A percentile compares a stretch with the other conserved stretches of the same genome.
These are phyloP conservation scores for Gyromitra esculenta DNA, from an alignment of 2,329 filamentous ascomycete genomes.

Conservation along the genomic window DNA sequence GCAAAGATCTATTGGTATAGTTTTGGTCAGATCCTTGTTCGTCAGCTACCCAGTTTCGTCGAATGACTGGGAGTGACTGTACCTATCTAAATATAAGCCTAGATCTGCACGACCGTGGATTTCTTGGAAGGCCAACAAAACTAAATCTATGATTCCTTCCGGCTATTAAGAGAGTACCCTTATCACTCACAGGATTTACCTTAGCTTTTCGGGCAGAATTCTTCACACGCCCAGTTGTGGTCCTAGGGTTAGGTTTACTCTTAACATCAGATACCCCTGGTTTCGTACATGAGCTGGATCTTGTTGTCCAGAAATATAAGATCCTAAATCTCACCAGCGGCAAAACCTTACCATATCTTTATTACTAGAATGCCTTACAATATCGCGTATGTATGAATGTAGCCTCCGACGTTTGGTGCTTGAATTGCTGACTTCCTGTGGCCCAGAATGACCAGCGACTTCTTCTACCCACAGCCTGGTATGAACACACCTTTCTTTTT, in stretches of 20 bases:
- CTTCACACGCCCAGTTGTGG: neutral
- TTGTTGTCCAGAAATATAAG: neutral
- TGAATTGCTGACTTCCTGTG: slow-evolving; percentile 39
- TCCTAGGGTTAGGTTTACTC: neutral
- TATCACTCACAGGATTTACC: no score
- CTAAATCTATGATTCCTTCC: no score
- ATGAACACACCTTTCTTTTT: slow-evolving; percentile 18
- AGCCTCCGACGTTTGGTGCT: neutral
- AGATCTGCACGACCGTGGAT: no score
- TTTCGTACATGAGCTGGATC: neutral
- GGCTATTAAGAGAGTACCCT: no score
- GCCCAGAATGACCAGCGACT: slow-evolving; percentile 91
- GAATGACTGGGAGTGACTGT: no score
- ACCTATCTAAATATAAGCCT: no score
- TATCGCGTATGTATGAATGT: slow-evolving; percentile 68
- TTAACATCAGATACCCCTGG: neutral
- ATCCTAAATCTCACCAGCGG: neutral
- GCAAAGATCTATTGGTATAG: no score
- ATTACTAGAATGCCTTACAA: slow-evolving; percentile 71
- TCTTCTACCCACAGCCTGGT: slow-evolving; percentile 95
- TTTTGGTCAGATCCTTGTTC: no score
- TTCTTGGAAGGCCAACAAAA: no score
- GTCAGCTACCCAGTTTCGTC: no score
- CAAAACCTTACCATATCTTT: neutral
- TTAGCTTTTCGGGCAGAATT: no score